Evolutionary conservation across 129 eudicot genomes (phyloP).

Genomic region (Flaveria trinervia): DNA sequence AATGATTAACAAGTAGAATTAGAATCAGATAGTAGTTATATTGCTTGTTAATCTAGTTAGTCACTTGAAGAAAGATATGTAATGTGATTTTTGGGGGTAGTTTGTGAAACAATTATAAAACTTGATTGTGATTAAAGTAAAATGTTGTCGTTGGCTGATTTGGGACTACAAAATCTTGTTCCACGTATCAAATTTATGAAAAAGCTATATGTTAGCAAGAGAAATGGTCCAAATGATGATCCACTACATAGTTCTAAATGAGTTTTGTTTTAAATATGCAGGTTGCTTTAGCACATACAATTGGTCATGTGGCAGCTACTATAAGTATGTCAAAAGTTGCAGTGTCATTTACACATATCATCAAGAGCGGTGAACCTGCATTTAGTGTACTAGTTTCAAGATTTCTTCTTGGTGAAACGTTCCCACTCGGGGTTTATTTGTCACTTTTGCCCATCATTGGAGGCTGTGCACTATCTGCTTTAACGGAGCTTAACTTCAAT

Average conservation of each 20-base stretch:
- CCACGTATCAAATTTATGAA: neutral
- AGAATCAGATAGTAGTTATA: neutral
- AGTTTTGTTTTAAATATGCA: constrained; percentile 6
- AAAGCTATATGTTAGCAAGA: neutral
- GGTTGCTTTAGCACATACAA: constrained; percentile 70
- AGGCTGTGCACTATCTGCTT: constrained; percentile 58
- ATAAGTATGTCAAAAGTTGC: constrained; percentile 71
- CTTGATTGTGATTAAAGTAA: neutral
- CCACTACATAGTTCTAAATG: neutral
- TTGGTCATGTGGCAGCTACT: constrained; percentile 72
- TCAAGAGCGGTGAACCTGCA: constrained; percentile 65
- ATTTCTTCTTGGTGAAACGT: constrained; percentile 51
- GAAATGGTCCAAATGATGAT: constrained; percentile 1
- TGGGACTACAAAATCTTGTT: neutral
- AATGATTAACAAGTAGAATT: neutral
- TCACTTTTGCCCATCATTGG: constrained; percentile 64
- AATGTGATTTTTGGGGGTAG: neutral
- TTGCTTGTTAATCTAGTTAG: neutral
- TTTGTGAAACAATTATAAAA: neutral
- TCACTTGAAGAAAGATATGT: neutral
- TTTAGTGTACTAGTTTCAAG: constrained; percentile 59
- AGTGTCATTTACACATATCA: constrained; percentile 63
- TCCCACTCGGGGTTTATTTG: constrained; percentile 55
- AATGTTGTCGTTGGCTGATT: neutral
- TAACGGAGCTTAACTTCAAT: constrained; percentile 64